A percentile compares a stretch with the other conserved stretches of the same genome.
phyloP scores from a whole-genome alignment of 2,329 filamentous ascomycete genomes.

The Aureobasidium melanogenum region DNA sequence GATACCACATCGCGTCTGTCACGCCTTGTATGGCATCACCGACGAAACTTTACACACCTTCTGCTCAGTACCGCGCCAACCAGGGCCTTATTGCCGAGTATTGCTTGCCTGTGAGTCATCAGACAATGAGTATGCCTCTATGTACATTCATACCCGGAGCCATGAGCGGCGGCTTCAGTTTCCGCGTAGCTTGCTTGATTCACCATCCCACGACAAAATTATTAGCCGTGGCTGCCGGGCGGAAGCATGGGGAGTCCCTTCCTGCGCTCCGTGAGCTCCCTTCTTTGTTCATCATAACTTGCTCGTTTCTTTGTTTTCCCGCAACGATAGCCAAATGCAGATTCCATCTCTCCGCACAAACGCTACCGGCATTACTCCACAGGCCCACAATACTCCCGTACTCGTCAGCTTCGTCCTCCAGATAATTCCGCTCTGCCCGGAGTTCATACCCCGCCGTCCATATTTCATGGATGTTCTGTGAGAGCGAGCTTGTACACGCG shows the following conservation, averaged over 20 bases:
- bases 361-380: background rate
- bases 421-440: background rate
- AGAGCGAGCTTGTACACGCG: background rate
- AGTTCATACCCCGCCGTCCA: background rate
- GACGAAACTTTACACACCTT: background rate
- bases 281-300: background rate
- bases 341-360: background rate
- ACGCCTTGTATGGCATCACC: background rate
- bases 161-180: background rate
- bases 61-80: background rate
- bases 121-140: background rate
- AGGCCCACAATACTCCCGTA: slow-evolving; percentile 1
- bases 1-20: background rate
- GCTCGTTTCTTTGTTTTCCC: background rate
- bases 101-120: background rate
- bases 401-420: slow-evolving; percentile 6
- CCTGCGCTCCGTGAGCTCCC: slow-evolving; percentile 2
- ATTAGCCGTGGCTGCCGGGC: background rate
- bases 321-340: background rate
- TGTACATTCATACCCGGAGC: background rate
- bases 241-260: background rate
- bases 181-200: background rate
- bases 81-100: background rate
- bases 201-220: background rate
- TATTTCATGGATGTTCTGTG: background rate